Conservation (phyloP, 2,329 filamentous ascomycete species). For the Fusarium sp. region DNA sequence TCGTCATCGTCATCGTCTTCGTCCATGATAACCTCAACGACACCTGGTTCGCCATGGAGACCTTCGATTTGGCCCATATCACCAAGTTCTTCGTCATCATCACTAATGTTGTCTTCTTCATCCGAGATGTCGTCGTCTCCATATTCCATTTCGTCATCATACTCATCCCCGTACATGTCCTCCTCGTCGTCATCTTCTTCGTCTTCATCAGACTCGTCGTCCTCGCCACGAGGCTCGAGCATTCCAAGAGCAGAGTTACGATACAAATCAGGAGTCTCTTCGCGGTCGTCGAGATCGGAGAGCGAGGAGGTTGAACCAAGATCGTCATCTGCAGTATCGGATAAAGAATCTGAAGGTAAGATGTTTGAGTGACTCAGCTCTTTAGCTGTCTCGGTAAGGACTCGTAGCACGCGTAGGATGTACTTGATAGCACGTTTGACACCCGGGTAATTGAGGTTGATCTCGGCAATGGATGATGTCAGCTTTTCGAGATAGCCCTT, state of each 20-base stretch:
- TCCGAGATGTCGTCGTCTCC: slow-evolving; percentile 83
- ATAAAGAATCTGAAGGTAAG: slow-evolving; percentile 73
- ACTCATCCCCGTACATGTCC: slow-evolving; percentile 93
- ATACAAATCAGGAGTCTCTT: slow-evolving; percentile 97
- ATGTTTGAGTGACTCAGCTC: slow-evolving; percentile 85
- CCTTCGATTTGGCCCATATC: slow-evolving; percentile 90
- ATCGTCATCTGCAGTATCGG: slow-evolving; percentile 82
- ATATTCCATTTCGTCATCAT: slow-evolving; percentile 94
- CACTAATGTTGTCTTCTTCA: slow-evolving; percentile 88
- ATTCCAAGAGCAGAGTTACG: slow-evolving; percentile 96
- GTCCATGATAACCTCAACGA: slow-evolving; percentile 84
- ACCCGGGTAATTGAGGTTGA: slow-evolving; percentile 93
- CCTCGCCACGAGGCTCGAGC: slow-evolving; percentile 85
- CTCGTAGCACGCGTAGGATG: slow-evolving; percentile 89
- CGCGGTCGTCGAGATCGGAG: slow-evolving; percentile 86
- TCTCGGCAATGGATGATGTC: slow-evolving; percentile 91
- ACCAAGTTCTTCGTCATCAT: slow-evolving; percentile 85
- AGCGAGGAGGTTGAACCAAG: slow-evolving; percentile 88
- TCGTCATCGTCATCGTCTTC: slow-evolving; percentile 75
- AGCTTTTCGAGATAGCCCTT: slow-evolving; percentile 93
- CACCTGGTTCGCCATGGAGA: slow-evolving; percentile 70
- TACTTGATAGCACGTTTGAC: slow-evolving; percentile 97
- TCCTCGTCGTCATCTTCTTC: slow-evolving; percentile 82
- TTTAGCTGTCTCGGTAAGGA: slow-evolving; percentile 87
- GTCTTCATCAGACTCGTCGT: slow-evolving; percentile 83